A percentile compares a stretch with the other conserved stretches of the same genome.
These are phyloP conservation scores for Hanseniaspora vineae DNA, from an alignment of 805 yeast genomes.

Conservation along the genomic window DNA sequence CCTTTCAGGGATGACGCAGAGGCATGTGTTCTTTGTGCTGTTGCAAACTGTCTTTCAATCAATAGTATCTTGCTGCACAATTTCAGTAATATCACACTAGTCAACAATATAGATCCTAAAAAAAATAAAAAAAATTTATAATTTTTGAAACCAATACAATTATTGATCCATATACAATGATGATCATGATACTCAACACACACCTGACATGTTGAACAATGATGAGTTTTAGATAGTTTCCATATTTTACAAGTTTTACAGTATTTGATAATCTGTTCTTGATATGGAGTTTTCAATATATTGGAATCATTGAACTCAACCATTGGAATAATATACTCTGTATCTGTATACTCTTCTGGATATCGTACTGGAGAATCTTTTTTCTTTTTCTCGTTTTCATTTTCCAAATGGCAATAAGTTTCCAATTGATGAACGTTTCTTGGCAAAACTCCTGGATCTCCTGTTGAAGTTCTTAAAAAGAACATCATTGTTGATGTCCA, in stretches of 20 bases:
- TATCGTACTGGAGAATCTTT: too few relatives aligned
- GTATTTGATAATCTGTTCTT: slow-evolving; percentile 37
- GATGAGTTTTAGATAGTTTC: slow-evolving; percentile 68
- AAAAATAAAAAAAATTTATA: slow-evolving; percentile 49
- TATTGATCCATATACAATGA: slow-evolving; percentile 58
- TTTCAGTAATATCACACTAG: slow-evolving; percentile 11
- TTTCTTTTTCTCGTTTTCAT: too few relatives aligned
- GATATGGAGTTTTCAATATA: slow-evolving; percentile 1
- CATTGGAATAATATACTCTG: not conserved
- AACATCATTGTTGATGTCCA: slow-evolving; percentile 39
- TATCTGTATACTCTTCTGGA: slow-evolving; percentile 45
- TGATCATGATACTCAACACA: slow-evolving; percentile 58
- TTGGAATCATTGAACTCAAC: not conserved
- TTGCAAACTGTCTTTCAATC: too few relatives aligned
- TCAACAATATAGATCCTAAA: slow-evolving; percentile 26
- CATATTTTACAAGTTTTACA: slow-evolving; percentile 57
- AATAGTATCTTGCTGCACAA: too few relatives aligned
- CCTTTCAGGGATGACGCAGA: slow-evolving; percentile 20
- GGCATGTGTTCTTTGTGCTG: too few relatives aligned
- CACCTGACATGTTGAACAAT: slow-evolving; percentile 55
- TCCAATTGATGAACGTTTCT: slow-evolving; percentile 40
- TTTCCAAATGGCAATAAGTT: slow-evolving; percentile 17
- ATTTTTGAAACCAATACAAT: slow-evolving; percentile 65
- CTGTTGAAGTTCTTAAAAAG: slow-evolving; percentile 39
- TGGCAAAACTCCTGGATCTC: slow-evolving; percentile 65